These are phyloP conservation scores for Posidonia australis DNA, from an alignment of 106 monocot species.

Conservation along the genomic window DNA sequence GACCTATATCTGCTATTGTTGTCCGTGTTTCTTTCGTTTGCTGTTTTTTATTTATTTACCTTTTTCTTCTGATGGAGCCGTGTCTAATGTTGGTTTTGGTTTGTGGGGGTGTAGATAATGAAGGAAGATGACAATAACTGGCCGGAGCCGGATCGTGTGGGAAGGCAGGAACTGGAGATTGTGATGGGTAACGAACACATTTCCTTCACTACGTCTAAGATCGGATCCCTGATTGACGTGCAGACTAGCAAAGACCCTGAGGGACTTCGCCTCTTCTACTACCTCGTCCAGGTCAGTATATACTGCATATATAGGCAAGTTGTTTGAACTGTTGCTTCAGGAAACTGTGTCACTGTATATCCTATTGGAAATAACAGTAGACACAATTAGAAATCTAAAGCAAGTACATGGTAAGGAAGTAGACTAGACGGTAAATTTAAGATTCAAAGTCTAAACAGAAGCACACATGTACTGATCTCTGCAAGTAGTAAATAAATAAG, in stretches of 20 bases:
- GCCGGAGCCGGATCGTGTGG: slow-evolving; percentile 90
- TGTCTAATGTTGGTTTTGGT: neutral
- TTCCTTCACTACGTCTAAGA: slow-evolving; percentile 95
- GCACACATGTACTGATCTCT: too few relatives aligned
- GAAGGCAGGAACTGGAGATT: slow-evolving; percentile 94
- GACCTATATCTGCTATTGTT: neutral
- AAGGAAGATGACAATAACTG: slow-evolving; percentile 96
- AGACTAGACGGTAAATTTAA: too few relatives aligned
- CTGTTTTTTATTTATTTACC: neutral
- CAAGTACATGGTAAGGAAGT: too few relatives aligned
- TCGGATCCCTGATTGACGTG: slow-evolving; percentile 91
- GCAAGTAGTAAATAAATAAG: too few relatives aligned
- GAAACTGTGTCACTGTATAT: too few relatives aligned
- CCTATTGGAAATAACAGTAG: too few relatives aligned
- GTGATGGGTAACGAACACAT: slow-evolving; percentile 98
- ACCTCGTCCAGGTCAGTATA: slow-evolving; percentile 67
- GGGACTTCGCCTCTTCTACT: slow-evolving; percentile 84
- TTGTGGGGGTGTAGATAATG: slow-evolving; percentile 52
- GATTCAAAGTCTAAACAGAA: too few relatives aligned
- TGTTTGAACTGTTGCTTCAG: too few relatives aligned
- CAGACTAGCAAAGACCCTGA: slow-evolving; percentile 92
- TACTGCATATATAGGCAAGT: too few relatives aligned
- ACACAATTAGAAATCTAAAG: too few relatives aligned
- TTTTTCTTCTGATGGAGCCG: neutral
- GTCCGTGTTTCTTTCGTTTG: neutral